These are phyloP conservation scores for Chrysosporium queenslandicum DNA, from an alignment of 2,329 filamentous ascomycete genomes.

Conservation along the genomic window DNA sequence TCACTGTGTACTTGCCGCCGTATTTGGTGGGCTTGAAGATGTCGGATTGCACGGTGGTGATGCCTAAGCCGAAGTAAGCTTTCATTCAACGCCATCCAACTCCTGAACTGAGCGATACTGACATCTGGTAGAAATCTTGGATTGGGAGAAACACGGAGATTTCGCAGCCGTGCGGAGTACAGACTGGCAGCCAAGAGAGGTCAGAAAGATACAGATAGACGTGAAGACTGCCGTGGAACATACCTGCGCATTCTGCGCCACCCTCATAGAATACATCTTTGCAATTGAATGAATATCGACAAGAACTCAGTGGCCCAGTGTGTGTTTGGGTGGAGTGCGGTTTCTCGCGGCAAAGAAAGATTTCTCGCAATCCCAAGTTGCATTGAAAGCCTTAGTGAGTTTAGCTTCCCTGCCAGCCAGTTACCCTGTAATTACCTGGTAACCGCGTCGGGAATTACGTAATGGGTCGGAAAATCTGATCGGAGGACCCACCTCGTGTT, in stretches of 20 bases:
- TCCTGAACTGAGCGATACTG: constrained; percentile 25
- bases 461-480: not conserved
- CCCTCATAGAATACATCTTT: constrained; percentile 35
- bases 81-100: not conserved
- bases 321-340: constrained; percentile 1
- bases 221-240: constrained; percentile 15
- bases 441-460: not conserved
- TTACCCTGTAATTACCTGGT: not conserved
- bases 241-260: constrained; percentile 36
- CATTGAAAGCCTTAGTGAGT: not conserved
- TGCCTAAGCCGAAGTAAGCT: constrained; percentile 31
- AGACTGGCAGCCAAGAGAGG: constrained; percentile 37
- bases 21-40: constrained; percentile 99
- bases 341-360: constrained; percentile 10
- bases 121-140: constrained; percentile 47
- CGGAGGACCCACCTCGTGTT: not conserved
- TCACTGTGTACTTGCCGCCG: constrained; percentile 98
- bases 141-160: constrained; percentile 39
- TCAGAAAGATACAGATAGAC: constrained; percentile 30
- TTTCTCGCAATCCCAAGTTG: constrained; percentile 10
- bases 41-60: constrained; percentile 81
- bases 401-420: not conserved
- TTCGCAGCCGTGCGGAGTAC: constrained; percentile 47
- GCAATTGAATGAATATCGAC: constrained; percentile 5
- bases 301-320: not conserved